Evolutionary conservation across 352 stramenopile species (phyloP), one percentile per base, ranked within the genome.

Genomic region (Pythium utonaiense): DNA sequence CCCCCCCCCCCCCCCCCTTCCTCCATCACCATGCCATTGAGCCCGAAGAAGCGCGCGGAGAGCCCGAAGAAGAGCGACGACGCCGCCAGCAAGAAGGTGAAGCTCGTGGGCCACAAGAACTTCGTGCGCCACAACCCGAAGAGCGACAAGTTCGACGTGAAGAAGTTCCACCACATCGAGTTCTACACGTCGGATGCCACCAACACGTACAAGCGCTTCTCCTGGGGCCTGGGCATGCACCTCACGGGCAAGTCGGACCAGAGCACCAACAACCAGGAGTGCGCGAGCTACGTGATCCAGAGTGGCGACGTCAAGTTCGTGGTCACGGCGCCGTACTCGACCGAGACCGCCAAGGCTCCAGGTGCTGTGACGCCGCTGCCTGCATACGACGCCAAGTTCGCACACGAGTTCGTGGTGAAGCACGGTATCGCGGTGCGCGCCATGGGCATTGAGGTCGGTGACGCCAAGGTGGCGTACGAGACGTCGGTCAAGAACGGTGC

Each of bases 261-360:
- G 69, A 93, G 79, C 63, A 95, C 89, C 54, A 86, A 86, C 56
- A 96, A 96, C 76, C 82, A 91, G 64, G 57, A 77, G 50, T 89
- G 81, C 62, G 86, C 87, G 27, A 94, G 78, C 73, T 96, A 96
- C 71, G 86, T 96, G 45, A 66, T 95, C 27, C 71, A 88, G 52
- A 95, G 81, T 51, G 73, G 78, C 58, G 78, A 96, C 7, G 67
- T 96, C 41, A 82, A 75, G 50, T 76, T 97, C 53, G 80, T 95
- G 36, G 95, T 96, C 75, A 96, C 88, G 53, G 90, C 90, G 19
- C 90, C 90, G 19, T 97, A 97, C 71, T 75, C 73, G 58, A 69
- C 80, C 40, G 65, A 87, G 60, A 85, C 82, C 53, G 69, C 79
- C n/a, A 89, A 91, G 70, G 62, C 69, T 3, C 51, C 61, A 1